phyloP scores from a whole-genome alignment of 306 rosid genomes.

The Vicia faba region DNA sequence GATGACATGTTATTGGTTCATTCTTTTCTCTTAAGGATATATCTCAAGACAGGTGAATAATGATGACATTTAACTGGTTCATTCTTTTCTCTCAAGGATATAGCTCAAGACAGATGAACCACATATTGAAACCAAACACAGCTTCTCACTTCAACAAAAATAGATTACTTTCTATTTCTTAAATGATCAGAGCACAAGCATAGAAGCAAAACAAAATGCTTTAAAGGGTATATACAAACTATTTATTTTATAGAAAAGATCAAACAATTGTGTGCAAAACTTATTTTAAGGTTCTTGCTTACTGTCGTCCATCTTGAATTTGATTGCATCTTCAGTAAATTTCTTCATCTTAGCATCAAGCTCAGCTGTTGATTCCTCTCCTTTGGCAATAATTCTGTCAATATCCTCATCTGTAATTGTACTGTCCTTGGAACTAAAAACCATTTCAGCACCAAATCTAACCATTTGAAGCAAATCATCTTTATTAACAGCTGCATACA shows the following conservation, averaged over 20 bases:
- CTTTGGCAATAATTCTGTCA: slow-evolving; percentile 94
- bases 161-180: neutral
- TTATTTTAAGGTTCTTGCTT: slow-evolving; percentile 35
- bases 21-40: neutral
- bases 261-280: slow-evolving; percentile 9
- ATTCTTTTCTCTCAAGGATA: no score
- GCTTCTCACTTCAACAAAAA: slow-evolving; percentile 28
- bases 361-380: slow-evolving; percentile 97
- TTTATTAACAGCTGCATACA: slow-evolving; percentile 87
- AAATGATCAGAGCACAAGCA: neutral
- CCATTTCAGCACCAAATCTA: slow-evolving; percentile 99
- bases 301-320: slow-evolving; percentile 99
- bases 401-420: slow-evolving; percentile 96
- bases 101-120: neutral
- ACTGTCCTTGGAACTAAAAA: slow-evolving; percentile 96
- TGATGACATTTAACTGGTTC: no score
- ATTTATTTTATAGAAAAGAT: neutral
- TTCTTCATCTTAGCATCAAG: slow-evolving; percentile 99
- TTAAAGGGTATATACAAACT: neutral
- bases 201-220: slow-evolving; percentile 1
- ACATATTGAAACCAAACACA: slow-evolving; percentile 7
- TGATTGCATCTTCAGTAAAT: slow-evolving; percentile 98
- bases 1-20: slow-evolving; percentile 2
- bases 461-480: slow-evolving; percentile 98
- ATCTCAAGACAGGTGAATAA: no score